Conservation (phyloP, 148 eudicot species). For the Camellia japonica region DNA sequence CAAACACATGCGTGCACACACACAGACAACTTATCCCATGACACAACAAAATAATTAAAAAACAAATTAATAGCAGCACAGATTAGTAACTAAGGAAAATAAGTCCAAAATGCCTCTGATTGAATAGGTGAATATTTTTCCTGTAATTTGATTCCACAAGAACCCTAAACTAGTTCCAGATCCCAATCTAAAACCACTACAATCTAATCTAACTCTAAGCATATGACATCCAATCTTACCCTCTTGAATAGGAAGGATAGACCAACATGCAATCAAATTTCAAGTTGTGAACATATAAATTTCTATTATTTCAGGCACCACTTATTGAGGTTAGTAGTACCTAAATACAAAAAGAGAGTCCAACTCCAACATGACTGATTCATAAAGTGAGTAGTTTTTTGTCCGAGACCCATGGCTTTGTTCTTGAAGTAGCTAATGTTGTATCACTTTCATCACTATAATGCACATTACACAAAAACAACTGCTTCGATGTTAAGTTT, state of each 20-base stretch:
- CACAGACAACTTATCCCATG: no score
- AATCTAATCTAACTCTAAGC: no score
- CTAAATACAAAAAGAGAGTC: not conserved
- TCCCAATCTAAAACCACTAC: not conserved
- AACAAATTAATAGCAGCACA: no score
- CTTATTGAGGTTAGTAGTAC: not conserved
- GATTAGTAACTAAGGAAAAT: no score
- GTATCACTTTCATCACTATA: not conserved
- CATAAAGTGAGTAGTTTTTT: no score
- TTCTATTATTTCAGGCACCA: not conserved
- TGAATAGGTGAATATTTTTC: not conserved
- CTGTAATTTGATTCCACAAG: not conserved
- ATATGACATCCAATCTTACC: not conserved
- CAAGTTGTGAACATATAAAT: not conserved
- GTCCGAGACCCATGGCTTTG: not conserved
- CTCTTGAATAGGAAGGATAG: not conserved
- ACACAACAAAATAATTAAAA: no score
- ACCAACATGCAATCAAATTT: not conserved
- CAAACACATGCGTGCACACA: no score
- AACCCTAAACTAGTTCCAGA: not conserved
- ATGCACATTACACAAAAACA: not conserved
- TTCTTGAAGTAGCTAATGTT: not conserved
- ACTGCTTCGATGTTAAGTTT: no score
- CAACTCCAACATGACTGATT: not conserved
- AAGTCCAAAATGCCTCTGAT: no score